A percentile compares a stretch with the other conserved stretches of the same genome.
phyloP scores from a whole-genome alignment of 2,329 filamentous ascomycete species.

The Ophiostoma tasmaniense region DNA sequence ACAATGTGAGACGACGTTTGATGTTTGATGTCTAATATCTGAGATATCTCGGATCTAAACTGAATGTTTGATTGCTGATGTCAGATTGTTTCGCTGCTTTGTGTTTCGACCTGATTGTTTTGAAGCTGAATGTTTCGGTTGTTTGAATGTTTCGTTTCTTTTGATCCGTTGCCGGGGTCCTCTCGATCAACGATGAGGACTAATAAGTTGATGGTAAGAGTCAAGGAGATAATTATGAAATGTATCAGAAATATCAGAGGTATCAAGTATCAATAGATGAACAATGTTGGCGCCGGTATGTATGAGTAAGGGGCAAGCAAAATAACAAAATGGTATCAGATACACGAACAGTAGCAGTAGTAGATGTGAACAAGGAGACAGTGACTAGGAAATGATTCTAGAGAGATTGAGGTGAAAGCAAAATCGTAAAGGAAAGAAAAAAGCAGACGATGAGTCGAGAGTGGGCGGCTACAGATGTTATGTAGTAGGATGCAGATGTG shows the following conservation, averaged over 20 bases:
- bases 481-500: constrained; percentile 31
- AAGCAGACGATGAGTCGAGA: constrained; percentile 28
- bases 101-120: background rate
- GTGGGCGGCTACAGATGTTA: constrained; percentile 42
- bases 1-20: background rate
- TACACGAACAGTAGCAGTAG: background rate
- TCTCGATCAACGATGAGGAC: constrained; percentile 6
- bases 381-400: background rate
- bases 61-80: background rate
- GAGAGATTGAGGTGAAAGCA: constrained; percentile 16
- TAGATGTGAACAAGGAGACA: background rate
- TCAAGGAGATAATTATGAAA: background rate
- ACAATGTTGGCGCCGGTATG: background rate
- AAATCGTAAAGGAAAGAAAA: constrained; percentile 20
- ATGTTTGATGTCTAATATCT: background rate
- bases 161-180: constrained; percentile 1
- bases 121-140: background rate
- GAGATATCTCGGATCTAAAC: background rate
- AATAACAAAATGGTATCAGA: background rate
- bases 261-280: background rate
- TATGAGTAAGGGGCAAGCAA: constrained; percentile 1
- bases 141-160: background rate
- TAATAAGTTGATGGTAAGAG: background rate
- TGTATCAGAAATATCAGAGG: background rate
- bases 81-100: background rate